phyloP scores from a whole-genome alignment of 2,329 filamentous ascomycete genomes.

The Ascochyta pisi region DNA sequence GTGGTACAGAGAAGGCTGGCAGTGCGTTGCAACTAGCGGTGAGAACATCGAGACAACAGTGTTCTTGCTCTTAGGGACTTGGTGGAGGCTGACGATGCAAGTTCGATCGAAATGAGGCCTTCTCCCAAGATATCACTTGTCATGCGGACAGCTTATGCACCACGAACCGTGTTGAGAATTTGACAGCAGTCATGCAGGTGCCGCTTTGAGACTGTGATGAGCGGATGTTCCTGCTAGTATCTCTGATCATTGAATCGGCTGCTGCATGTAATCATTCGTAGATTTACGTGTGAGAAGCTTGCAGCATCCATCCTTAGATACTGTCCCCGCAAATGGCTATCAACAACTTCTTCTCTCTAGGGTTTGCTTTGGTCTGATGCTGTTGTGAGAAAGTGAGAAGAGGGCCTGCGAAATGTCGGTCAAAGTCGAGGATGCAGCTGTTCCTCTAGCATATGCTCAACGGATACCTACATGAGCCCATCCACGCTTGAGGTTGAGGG shows the following conservation, averaged over 20 bases:
- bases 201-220: background rate
- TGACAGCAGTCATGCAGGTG: background rate
- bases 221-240: background rate
- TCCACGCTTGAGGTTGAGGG: background rate
- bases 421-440: background rate
- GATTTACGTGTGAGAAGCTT: background rate
- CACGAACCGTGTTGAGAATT: slow-evolving; percentile 9
- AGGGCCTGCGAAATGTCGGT: background rate
- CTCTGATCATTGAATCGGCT: background rate
- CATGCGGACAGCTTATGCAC: slow-evolving; percentile 12
- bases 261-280: background rate
- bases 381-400: background rate
- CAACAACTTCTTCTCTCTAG: background rate
- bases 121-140: slow-evolving; percentile 24
- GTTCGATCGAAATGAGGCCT: slow-evolving; percentile 7
- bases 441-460: background rate
- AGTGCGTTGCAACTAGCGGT: slow-evolving; percentile 21
- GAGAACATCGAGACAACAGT: slow-evolving; percentile 14
- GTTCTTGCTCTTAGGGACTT: slow-evolving; percentile 4
- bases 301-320: too few species aligned
- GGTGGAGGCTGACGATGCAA: slow-evolving; percentile 13
- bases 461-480: background rate
- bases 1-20: slow-evolving; percentile 7
- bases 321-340: background rate
- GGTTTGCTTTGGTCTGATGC: background rate